Base-by-base conservation (phyloP, 2,329 filamentous ascomycete species). In the Arthroderma uncinatum region DNA sequence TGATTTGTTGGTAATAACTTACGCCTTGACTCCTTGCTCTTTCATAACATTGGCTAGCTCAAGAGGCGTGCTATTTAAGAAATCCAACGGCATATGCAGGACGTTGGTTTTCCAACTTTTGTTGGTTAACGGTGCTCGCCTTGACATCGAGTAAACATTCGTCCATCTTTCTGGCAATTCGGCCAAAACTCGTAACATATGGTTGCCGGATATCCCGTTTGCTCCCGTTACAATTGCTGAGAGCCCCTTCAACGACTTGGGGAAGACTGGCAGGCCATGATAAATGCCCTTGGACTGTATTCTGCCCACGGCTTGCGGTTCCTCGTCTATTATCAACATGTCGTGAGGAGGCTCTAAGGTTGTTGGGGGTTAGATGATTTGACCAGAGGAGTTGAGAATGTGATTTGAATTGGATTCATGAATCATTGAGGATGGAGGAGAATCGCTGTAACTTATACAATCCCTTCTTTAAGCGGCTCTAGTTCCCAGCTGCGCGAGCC, bases 211-310 rank as follows among this genome's bases (percentile, higher is more conserved):
- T 28, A 81, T 77, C 7, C 78, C 79, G 70, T 79, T 80, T 55
- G 77, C 76, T 4, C 78, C 78, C 0, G 77, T 79, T 37, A 81
- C 71, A 47, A 81, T 75, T 2, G 78, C 78, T 0, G 75, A 78
- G 23, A 79, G 69, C 19, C 68, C 70, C 59, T 73, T 73, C 56
- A 74, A 62, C 0, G 69, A 66, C 2, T 71, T 62, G n/a, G 74
- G 67, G 59, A 74, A 78, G 10, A 72, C 71, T 0, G 78, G 77
- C 0, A 80, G 70, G 57, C 73, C 76, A 63, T 77, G 75, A 63
- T 74, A 79, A 59, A 80, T 79, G 60, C 74, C 76, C 53, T 63
- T 61, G 30, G 59, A 61, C 37, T 61, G 59, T 4, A 62, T 37
- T 30, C 14, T 50, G 21, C 39, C 16, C 21, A 50, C 14, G 9